Evolutionary conservation across 2,329 filamentous ascomycete species (phyloP).

Genomic region (Paraphoma sp.): DNA sequence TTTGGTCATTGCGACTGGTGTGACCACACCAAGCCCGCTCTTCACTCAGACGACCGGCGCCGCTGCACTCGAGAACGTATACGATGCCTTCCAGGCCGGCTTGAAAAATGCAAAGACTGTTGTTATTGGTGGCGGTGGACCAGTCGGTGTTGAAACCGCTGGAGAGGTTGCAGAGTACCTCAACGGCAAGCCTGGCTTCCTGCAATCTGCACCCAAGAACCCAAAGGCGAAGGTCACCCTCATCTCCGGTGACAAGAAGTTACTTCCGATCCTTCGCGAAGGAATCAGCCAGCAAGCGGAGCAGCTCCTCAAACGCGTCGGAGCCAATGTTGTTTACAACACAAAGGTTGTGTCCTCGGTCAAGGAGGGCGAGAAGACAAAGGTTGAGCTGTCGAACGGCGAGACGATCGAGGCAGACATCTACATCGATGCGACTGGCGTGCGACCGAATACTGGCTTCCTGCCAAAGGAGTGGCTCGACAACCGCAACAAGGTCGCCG

Average conservation of each 20-base stretch:
- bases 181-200: constrained; percentile 47
- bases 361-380: constrained; percentile 51
- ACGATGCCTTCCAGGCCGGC: constrained; percentile 46
- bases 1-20: constrained; percentile 64
- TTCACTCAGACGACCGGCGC: constrained; percentile 51
- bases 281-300: constrained; percentile 55
- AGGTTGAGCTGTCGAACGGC: constrained; percentile 54
- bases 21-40: constrained; percentile 55
- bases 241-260: constrained; percentile 51
- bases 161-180: constrained; percentile 56
- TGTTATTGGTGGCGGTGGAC: constrained; percentile 58
- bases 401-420: constrained; percentile 58
- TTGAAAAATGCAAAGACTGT: constrained; percentile 52
- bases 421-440: constrained; percentile 62
- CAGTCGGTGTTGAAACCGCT: constrained; percentile 58
- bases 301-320: constrained; percentile 54
- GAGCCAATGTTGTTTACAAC: constrained; percentile 55
- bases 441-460: constrained; percentile 60
- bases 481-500: constrained; percentile 56
- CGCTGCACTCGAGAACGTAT: constrained; percentile 33
- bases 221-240: constrained; percentile 54
- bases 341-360: constrained; percentile 40
- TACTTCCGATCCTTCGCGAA: constrained; percentile 54
- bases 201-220: constrained; percentile 46
- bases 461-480: constrained; percentile 59